A percentile compares a stretch with the other conserved stretches of the same genome.
Conservation (phyloP, 2,329 filamentous ascomycete species). For the Nemania serpens region DNA sequence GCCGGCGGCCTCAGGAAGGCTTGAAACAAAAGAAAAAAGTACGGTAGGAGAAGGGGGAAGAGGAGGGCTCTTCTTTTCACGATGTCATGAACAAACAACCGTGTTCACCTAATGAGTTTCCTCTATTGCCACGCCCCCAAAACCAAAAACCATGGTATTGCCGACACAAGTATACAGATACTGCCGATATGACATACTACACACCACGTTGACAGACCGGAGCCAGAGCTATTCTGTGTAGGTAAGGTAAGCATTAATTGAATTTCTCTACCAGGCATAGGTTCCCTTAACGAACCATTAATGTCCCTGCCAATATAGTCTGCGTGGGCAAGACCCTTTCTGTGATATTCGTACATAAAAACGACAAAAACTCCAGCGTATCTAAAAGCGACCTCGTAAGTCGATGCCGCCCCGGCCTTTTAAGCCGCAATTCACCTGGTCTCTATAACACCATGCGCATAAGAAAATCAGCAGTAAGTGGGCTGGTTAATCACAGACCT, state of each 20-base stretch:
- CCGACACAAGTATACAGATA: no score
- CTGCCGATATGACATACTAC: no score
- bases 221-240: background rate
- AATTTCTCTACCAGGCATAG: constrained; percentile 8
- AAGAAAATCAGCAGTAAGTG: constrained; percentile 13
- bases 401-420: background rate
- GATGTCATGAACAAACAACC: no score
- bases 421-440: constrained; percentile 10
- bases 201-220: background rate
- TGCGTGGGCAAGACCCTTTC: constrained; percentile 4
- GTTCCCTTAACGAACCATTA: background rate
- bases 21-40: no score
- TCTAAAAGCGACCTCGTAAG: constrained; percentile 11
- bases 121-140: no score
- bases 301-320: background rate
- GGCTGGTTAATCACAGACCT: constrained; percentile 1
- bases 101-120: no score
- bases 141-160: no score
- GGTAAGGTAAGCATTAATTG: constrained; percentile 5
- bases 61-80: no score
- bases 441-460: constrained; percentile 22
- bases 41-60: no score
- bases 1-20: no score
- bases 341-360: constrained; percentile 22
- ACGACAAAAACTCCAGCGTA: background rate